A percentile compares a stretch with the other conserved stretches of the same genome.
Evolutionary conservation across 768 basidiomycete species (phyloP).

Genomic region (Saitozyma sp.): DNA sequence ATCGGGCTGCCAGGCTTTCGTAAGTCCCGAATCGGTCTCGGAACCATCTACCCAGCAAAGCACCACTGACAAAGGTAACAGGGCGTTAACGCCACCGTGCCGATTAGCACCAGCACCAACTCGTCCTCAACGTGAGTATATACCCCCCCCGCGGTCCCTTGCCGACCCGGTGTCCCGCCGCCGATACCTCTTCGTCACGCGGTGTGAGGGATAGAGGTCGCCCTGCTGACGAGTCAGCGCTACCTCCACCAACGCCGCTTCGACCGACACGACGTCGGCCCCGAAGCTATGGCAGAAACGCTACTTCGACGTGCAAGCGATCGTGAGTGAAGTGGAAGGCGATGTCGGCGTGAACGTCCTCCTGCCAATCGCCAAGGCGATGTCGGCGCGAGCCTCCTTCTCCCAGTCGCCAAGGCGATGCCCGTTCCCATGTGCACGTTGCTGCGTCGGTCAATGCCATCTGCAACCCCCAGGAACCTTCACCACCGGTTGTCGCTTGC

Average conservation of each 20-base stretch:
- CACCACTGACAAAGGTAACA: no score
- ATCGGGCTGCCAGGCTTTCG: no score
- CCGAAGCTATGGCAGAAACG: constrained; percentile 14
- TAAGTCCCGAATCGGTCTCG: no score
- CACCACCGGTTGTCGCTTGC: neutral
- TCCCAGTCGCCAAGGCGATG: no score
- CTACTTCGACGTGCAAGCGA: constrained; percentile 26
- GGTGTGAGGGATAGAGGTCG: neutral
- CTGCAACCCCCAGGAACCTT: no score
- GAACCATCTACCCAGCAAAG: no score
- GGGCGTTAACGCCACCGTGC: no score
- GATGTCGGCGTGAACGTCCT: no score
- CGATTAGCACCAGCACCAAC: no score
- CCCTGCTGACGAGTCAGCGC: neutral
- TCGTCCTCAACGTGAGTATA: neutral
- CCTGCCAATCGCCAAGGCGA: no score
- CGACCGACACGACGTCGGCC: neutral
- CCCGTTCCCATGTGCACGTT: neutral
- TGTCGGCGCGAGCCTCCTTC: no score
- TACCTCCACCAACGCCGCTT: neutral
- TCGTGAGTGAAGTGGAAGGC: constrained; percentile 11
- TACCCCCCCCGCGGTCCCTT: neutral
- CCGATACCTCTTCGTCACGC: neutral
- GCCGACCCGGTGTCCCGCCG: neutral
- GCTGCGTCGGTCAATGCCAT: no score